Conservation (phyloP, 179 eudicot genomes). For the Nepenthes alata region DNA sequence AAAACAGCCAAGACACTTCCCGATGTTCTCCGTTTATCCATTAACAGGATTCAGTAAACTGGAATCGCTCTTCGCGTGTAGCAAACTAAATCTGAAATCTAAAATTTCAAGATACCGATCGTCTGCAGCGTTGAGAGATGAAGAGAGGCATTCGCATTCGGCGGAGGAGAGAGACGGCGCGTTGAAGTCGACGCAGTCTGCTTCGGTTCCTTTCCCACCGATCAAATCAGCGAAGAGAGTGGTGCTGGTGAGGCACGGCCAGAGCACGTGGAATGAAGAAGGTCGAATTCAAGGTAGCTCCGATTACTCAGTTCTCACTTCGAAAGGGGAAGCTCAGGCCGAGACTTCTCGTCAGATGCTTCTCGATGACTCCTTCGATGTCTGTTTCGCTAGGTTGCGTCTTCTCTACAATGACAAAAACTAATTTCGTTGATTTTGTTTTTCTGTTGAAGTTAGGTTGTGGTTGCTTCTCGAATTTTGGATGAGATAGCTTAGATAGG, state of each 20-base stretch:
- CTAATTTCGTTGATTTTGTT: no score
- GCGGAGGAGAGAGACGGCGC: constrained; percentile 7
- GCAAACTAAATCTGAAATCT: constrained; percentile 5
- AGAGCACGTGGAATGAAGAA: constrained; percentile 98
- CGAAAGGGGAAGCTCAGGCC: constrained; percentile 84
- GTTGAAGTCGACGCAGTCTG: background rate
- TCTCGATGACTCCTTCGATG: constrained; percentile 59
- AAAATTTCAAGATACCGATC: constrained; percentile 12
- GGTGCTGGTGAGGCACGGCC: constrained; percentile 87
- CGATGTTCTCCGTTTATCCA: constrained; percentile 7
- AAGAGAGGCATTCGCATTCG: background rate
- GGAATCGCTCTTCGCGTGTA: background rate
- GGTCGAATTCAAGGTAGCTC: constrained; percentile 97
- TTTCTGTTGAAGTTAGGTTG: no score
- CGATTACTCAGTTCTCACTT: constrained; percentile 64
- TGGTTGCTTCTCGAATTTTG: no score
- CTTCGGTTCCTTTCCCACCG: constrained; percentile 29
- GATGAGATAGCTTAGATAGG: no score
- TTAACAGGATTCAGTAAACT: background rate
- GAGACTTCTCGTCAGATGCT: constrained; percentile 84
- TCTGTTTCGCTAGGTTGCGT: constrained; percentile 70
- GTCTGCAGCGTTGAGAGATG: constrained; percentile 6
- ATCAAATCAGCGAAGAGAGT: constrained; percentile 66
- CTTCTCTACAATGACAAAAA: background rate
- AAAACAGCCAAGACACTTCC: background rate